Conservation (phyloP, 148 eudicot species). For the Spergularia marina region DNA sequence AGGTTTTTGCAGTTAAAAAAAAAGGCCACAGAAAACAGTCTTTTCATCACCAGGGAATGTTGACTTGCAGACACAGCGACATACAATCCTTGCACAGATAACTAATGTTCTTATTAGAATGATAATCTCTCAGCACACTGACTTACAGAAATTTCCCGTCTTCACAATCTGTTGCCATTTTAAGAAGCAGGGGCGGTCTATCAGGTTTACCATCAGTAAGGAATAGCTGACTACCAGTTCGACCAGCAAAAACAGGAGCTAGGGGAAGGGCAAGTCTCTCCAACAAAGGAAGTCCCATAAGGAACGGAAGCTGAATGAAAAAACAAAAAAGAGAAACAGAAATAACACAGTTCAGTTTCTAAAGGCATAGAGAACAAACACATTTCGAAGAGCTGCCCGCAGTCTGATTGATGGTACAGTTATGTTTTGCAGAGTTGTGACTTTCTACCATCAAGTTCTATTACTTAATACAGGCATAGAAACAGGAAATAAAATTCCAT, state of each 20-base stretch:
- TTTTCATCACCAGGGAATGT: neutral
- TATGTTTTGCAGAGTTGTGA: no score
- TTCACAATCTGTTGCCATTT: constrained; percentile 87
- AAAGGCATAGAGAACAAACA: constrained; percentile 15
- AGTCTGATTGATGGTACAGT: neutral
- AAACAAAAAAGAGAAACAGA: constrained; percentile 12
- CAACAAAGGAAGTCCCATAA: constrained; percentile 74
- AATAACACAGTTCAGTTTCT: constrained; percentile 23
- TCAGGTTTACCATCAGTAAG: constrained; percentile 88
- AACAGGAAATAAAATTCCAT: no score
- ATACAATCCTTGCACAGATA: constrained; percentile 2
- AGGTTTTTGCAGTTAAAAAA: no score
- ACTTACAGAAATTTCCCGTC: constrained; percentile 84
- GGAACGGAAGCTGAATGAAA: constrained; percentile 71
- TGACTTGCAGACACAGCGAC: neutral
- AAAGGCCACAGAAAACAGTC: neutral
- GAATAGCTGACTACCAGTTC: constrained; percentile 91
- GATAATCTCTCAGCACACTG: constrained; percentile 9
- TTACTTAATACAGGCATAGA: no score
- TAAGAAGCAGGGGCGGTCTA: constrained; percentile 80
- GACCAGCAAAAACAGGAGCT: constrained; percentile 79
- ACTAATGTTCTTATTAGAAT: neutral
- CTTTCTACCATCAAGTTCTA: no score
- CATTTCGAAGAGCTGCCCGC: neutral
- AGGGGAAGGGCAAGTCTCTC: constrained; percentile 87